Conservation (phyloP, 1,284 basidiomycete genomes). For the Pholiota adiposa region DNA sequence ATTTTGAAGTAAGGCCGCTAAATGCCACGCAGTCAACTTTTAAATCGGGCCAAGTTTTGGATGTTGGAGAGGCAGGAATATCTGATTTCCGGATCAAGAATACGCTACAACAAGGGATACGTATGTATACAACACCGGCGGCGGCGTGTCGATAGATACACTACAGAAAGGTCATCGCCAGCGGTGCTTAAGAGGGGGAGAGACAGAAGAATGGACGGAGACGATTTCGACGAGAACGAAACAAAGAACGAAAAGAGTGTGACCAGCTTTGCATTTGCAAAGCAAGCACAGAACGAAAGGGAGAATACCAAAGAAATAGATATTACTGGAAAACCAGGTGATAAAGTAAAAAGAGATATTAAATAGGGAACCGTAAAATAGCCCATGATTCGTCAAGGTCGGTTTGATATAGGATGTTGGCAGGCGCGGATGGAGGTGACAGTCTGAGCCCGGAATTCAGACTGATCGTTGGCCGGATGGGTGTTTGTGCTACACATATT, state of each 20-base stretch:
- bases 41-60: too few species aligned
- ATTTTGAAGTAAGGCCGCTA: too few species aligned
- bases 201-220: not conserved
- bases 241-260: not conserved
- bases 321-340: slow-evolving; percentile 23
- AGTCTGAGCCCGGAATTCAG: slow-evolving; percentile 11
- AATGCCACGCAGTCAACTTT: too few species aligned
- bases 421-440: not conserved
- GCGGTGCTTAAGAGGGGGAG: not conserved
- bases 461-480: slow-evolving; percentile 4
- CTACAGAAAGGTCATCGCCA: slow-evolving; percentile 5
- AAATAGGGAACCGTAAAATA: slow-evolving; percentile 26
- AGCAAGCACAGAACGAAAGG: slow-evolving; percentile 7
- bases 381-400: slow-evolving; percentile 25
- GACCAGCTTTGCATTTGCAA: slow-evolving; percentile 10
- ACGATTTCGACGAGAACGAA: not conserved
- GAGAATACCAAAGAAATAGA: slow-evolving; percentile 21
- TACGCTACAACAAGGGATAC: not conserved
- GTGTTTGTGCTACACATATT: slow-evolving; percentile 8
- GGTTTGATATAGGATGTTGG: not conserved
- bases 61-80: not conserved
- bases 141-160: not conserved
- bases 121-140: slow-evolving; percentile 3
- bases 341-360: slow-evolving; percentile 20
- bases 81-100: slow-evolving; percentile 8